Evolutionary conservation across 371 early-diverging fungal species (phyloP).

Genomic region (Dichotomocladium elegans): DNA sequence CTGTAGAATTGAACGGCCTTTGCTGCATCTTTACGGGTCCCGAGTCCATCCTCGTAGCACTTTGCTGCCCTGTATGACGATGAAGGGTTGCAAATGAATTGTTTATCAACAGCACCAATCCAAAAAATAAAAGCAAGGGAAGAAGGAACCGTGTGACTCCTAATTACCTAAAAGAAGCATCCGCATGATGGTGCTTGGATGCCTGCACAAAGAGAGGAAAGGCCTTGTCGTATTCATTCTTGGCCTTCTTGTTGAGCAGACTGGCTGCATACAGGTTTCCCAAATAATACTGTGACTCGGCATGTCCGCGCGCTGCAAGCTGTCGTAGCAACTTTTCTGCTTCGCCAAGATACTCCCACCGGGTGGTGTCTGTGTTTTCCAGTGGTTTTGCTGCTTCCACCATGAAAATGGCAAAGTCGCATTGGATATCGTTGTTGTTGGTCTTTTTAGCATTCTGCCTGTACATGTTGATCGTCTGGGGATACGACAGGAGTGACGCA

Average conservation of each 20-base stretch:
- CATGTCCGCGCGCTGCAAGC: constrained; percentile 57
- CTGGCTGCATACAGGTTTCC: constrained; percentile 63
- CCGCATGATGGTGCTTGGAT: constrained; percentile 63
- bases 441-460: constrained; percentile 79
- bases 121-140: no score
- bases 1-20: constrained; percentile 68
- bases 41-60: constrained; percentile 67
- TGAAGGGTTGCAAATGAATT: background rate
- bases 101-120: no score
- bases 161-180: constrained; percentile 54
- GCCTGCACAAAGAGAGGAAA: constrained; percentile 68
- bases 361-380: constrained; percentile 25
- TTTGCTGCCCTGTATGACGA: constrained; percentile 47
- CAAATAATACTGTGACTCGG: constrained; percentile 63
- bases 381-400: constrained; percentile 62
- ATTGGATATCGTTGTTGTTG: constrained; percentile 73
- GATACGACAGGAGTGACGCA: constrained; percentile 62
- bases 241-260: constrained; percentile 50
- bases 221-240: constrained; percentile 66
- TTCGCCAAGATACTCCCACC: constrained; percentile 58
- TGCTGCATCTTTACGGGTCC: constrained; percentile 54
- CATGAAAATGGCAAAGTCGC: constrained; percentile 78
- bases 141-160: no score
- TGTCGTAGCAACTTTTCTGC: constrained; percentile 58
- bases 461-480: constrained; percentile 73